These are phyloP conservation scores for Dendrothele bispora DNA, from an alignment of 768 basidiomycete species.

Conservation along the genomic window DNA sequence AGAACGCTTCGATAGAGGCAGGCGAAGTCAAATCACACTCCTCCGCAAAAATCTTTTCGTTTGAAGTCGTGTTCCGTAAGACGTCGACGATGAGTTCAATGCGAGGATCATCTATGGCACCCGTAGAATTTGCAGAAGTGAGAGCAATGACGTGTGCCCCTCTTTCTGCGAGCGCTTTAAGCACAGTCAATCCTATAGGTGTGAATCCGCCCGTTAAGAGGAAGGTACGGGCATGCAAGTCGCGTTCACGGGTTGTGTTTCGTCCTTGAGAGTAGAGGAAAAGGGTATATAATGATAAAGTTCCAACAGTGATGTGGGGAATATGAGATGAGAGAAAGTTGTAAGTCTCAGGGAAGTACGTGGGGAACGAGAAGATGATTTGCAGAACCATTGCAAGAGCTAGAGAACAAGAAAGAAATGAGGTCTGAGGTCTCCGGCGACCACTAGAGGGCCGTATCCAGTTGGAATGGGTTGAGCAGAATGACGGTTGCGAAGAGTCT, in stretches of 20 bases:
- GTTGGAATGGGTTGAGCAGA: no score
- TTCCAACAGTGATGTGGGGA: no score
- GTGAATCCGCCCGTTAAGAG: constrained; percentile 83
- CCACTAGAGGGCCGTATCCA: no score
- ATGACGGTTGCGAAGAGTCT: no score
- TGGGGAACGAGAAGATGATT: no score
- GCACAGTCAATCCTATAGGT: constrained; percentile 64
- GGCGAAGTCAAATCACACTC: constrained; percentile 72
- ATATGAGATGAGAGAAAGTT: no score
- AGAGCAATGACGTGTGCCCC: constrained; percentile 83
- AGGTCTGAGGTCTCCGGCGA: no score
- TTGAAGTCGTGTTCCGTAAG: constrained; percentile 65
- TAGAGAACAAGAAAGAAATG: no score
- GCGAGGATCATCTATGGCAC: constrained; percentile 52
- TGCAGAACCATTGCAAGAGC: no score
- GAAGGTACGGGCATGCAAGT: constrained; percentile 70
- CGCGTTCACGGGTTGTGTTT: constrained; percentile 69
- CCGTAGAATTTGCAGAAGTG: no score
- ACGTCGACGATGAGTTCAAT: constrained; percentile 64
- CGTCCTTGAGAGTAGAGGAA: constrained; percentile 74
- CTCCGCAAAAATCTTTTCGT: constrained; percentile 80
- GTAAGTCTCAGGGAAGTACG: no score
- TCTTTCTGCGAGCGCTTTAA: constrained; percentile 65
- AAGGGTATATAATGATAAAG: background rate
- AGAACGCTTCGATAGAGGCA: constrained; percentile 67